These are phyloP conservation scores for Papiliotrema flavescens DNA, from an alignment of 1,284 basidiomycete species.

Conservation along the genomic window DNA sequence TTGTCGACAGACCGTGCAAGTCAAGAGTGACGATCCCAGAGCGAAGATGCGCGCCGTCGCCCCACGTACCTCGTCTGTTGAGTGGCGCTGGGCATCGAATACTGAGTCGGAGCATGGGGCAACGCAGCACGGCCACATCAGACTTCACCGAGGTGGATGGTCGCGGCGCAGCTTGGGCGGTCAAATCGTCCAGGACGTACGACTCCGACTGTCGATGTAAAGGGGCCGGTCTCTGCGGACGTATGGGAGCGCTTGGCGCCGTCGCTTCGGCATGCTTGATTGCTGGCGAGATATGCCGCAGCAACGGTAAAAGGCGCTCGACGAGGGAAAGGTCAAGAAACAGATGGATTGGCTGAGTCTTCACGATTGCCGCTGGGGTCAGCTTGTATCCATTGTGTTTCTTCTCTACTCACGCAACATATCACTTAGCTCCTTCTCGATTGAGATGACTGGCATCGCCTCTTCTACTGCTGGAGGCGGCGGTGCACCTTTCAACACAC, in stretches of 20 bases:
- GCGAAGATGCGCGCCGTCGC: constrained; percentile 42
- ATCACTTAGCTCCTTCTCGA: constrained; percentile 15
- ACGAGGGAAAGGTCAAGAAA: constrained; percentile 66
- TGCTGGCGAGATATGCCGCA: constrained; percentile 31
- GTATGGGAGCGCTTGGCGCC: not conserved
- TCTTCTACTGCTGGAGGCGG: constrained; percentile 5
- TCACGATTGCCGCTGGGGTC: constrained; percentile 20
- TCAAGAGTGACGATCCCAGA: constrained; percentile 48
- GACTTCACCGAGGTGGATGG: not conserved
- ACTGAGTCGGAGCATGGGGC: constrained; percentile 38
- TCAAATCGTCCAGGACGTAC: constrained; percentile 26
- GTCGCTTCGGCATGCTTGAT: constrained; percentile 12
- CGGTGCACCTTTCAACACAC: constrained; percentile 27
- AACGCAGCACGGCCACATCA: constrained; percentile 6
- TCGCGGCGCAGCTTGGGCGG: constrained; percentile 19
- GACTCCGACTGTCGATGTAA: constrained; percentile 7
- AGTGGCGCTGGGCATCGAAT: constrained; percentile 47
- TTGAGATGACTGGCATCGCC: constrained; percentile 17
- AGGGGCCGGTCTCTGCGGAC: not conserved
- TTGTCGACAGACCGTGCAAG: constrained; percentile 28
- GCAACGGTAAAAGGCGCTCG: constrained; percentile 46
- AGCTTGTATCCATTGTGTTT: not conserved
- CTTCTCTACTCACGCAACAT: constrained; percentile 14
- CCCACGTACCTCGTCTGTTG: constrained; percentile 39
- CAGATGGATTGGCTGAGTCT: constrained; percentile 62